phyloP scores from a whole-genome alignment of 768 basidiomycete species.

The Stropharia rugosoannulata region DNA sequence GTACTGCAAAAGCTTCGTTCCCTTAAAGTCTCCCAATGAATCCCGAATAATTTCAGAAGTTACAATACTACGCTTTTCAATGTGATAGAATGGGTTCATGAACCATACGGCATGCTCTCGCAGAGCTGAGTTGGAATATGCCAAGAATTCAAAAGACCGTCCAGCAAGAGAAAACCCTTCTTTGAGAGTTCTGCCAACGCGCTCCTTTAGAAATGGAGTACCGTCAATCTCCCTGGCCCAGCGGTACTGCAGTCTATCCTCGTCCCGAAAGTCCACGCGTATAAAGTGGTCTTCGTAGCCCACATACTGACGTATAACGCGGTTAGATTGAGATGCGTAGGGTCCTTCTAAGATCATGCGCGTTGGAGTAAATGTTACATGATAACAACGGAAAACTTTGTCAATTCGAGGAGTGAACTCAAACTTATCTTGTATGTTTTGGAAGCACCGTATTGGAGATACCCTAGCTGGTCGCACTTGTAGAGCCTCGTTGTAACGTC shows the following conservation, averaged over 20 bases:
- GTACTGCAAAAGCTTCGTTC: conserved; percentile 39
- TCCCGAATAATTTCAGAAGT: conserved; percentile 59
- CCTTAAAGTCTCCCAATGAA: conserved; percentile 67
- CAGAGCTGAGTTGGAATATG: conserved; percentile 77
- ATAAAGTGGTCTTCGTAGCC: conserved; percentile 68
- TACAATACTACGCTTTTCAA: conserved; percentile 36
- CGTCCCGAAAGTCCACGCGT: conserved; percentile 83
- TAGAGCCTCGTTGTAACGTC: conserved; percentile 51
- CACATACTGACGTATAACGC: conserved; percentile 69
- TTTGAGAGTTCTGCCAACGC: conserved; percentile 60
- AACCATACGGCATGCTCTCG: conserved; percentile 86
- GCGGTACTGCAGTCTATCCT: conserved; percentile 71
- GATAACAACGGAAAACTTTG: conserved; percentile 63
- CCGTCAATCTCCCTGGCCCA: conserved; percentile 72
- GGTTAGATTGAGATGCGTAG: conserved; percentile 72
- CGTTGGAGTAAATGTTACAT: conserved; percentile 77
- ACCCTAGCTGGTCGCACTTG: conserved; percentile 37
- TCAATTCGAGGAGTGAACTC: conserved; percentile 20
- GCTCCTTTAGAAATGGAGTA: conserved; percentile 48
- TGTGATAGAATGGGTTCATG: conserved; percentile 54
- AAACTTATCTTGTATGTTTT: conserved; percentile 32
- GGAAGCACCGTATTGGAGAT: conserved; percentile 43
- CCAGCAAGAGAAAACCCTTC: conserved; percentile 71
- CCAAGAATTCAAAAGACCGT: conserved; percentile 74
- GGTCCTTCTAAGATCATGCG: conserved; percentile 77